Evolutionary conservation across 2,329 filamentous ascomycete genomes (phyloP), one percentile per base, ranked within the genome.

Genomic region (Diaporthe humulicola): DNA sequence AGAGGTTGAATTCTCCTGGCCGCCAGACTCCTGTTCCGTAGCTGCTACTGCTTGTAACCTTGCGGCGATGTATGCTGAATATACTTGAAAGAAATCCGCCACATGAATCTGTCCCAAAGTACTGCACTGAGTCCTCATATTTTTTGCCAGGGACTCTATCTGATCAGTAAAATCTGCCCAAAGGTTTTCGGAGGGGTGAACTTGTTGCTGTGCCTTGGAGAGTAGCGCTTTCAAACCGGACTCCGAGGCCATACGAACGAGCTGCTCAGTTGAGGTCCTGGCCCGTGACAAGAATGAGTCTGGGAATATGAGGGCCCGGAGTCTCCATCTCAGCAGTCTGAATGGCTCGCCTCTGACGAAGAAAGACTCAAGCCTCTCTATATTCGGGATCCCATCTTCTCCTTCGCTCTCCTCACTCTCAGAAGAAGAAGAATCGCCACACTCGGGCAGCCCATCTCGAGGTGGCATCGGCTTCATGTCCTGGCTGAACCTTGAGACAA

Each of bases 401-500:
- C 5, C 30, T 38, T 58, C 56, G 56, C 56, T 38, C 33, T 38
- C 56, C 4, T 58, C 56, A n/a, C 30, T 38, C 33, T n/a, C 56
- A 38, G 56, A 58, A 17, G 56, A n/a, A n/a, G 10, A n/a, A 7
- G 33, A 30, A 38, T 33, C 56, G 17, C 38, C 56, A 22, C 19
- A 58, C 14, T 58, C 56, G n/a, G 56, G 19, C 15, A 58, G 33
- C 9, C 10, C 19, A 58, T 58, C 7, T 38, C 56, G 30, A 58
- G 56, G 22, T 19, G 56, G 33, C 19, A 30, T 33, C 56, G 33
- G 38, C 17, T 4, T 38, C 30, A 30, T 58, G 9, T 30, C 56
- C 33, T 58, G 33, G 38, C 56, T 38, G 56, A 58, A 58, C 25
- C 56, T 58, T n/a, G 56, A 58, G 7, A 58, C 30, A n/a, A 58